Evolutionary conservation across 2,329 filamentous ascomycete species (phyloP), one percentile per base, ranked within the genome.

Genomic region (Aspergillus chevalieri): DNA sequence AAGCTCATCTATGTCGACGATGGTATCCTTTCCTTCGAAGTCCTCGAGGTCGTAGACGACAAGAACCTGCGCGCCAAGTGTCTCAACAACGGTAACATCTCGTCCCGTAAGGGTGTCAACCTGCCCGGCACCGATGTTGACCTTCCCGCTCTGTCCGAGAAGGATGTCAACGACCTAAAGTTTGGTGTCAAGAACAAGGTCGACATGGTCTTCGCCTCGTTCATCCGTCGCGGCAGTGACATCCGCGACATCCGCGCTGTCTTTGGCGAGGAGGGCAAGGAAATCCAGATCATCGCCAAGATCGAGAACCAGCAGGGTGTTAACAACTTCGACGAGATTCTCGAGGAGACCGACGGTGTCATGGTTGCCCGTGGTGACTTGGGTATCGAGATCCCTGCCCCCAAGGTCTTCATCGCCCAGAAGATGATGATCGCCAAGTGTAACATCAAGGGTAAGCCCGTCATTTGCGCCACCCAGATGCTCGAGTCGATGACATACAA

Each of bases 391-490:
- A 98, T 98, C 64, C 92, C 93, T 45, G 92, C 93, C 54, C 89
- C 92, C 57, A 93, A 98, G 81, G 93, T 98, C 60, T 98, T 98
- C 75, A 89, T 95, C 62, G 93, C 93, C 50, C 93, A 98, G 81
- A 98, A 98, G 87, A 98, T 98, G 89, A 91, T 98, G 83, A 98
- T 98, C 74, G 91, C 93, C 76, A 97, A 97, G 85, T 98, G 93
- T 84, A 98, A 98, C 81, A 85, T 96, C 69, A 91, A 90, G 62
- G 93, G 93, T 75, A 98, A 98, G 83, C 93, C 93, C 61, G 91
- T 92, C 72, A 96, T 98, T 72, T 97, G 92, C 76, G 93, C 93
- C 52, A 98, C 93, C 38, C 93, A 98, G 80, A 98, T 98, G 93
- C 83, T 98, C 62, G 93, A 98, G 83, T 95, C 90, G 60, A 98